Evolutionary conservation across 116 monocot genomes (phyloP).

Genomic region (Cymodocea nodosa): DNA sequence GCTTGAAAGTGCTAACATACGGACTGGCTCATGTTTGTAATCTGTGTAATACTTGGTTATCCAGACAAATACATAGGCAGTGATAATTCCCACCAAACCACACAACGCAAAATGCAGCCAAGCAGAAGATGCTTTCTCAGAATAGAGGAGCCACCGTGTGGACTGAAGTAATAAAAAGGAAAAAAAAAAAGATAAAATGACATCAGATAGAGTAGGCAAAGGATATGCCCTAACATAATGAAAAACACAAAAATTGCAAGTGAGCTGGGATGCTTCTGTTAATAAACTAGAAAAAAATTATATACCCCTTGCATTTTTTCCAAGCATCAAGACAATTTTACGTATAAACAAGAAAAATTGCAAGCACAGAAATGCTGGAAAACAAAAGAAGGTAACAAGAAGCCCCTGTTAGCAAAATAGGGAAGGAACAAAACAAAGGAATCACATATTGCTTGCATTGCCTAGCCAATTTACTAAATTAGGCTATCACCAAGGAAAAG

Average conservation of each 20-base stretch:
- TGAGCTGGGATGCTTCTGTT: too few relatives aligned
- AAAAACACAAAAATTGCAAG: too few relatives aligned
- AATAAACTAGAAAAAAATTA: too few relatives aligned
- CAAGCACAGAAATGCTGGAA: neutral
- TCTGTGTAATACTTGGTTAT: conserved; percentile 75
- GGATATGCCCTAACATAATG: too few relatives aligned
- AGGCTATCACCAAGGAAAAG: neutral
- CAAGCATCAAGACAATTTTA: too few relatives aligned
- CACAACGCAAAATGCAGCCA: conserved; percentile 95
- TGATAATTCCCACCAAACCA: conserved; percentile 90
- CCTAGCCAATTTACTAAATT: too few relatives aligned
- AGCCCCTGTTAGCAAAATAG: too few relatives aligned
- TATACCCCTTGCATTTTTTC: too few relatives aligned
- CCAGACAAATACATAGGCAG: conserved; percentile 90
- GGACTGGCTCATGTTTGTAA: conserved; percentile 95
- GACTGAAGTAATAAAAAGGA: conserved; percentile 36
- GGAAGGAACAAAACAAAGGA: too few relatives aligned
- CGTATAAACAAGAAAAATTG: too few relatives aligned
- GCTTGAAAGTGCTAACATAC: conserved; percentile 74
- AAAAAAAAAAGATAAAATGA: neutral
- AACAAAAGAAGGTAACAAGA: neutral
- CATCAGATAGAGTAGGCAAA: too few relatives aligned
- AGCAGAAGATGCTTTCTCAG: conserved; percentile 92
- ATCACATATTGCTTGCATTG: too few relatives aligned
- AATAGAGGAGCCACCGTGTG: conserved; percentile 92